phyloP scores from a whole-genome alignment of 2,329 filamentous ascomycete genomes.

The Phoma sp. region DNA sequence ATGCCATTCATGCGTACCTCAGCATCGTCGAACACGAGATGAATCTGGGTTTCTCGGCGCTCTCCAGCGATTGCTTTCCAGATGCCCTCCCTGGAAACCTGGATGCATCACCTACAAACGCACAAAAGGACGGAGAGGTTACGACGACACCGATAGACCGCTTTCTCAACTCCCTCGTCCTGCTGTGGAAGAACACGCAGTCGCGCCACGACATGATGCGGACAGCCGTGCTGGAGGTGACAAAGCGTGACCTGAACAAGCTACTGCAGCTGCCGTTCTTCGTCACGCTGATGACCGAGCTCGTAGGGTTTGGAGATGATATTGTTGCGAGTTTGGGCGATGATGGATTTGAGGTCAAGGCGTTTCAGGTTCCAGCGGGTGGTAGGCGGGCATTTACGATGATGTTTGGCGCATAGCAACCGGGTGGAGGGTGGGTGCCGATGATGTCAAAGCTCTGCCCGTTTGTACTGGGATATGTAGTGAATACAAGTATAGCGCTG shows the following conservation, averaged over 20 bases:
- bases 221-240: conserved; percentile 20
- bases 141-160: conserved; percentile 7
- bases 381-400: not conserved
- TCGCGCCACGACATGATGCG: conserved; percentile 24
- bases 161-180: conserved; percentile 29
- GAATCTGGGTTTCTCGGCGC: not conserved
- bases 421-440: too few species aligned
- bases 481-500: too few species aligned
- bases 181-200: conserved; percentile 32
- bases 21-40: conserved; percentile 18
- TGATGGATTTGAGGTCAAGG: conserved; percentile 28
- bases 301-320: conserved; percentile 23
- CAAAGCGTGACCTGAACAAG: conserved; percentile 23
- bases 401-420: not conserved
- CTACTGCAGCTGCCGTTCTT: conserved; percentile 24
- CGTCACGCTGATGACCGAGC: conserved; percentile 20
- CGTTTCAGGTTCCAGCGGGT: conserved; percentile 4
- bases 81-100: not conserved
- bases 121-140: not conserved
- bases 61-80: not conserved
- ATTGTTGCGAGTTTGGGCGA: conserved; percentile 23
- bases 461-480: too few species aligned
- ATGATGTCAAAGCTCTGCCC: too few species aligned
- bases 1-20: conserved; percentile 23
- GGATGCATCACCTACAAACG: not conserved